Evolutionary conservation across 1,284 basidiomycete species (phyloP), one percentile per base, ranked within the genome.

Genomic region (Marasmius fiardii): DNA sequence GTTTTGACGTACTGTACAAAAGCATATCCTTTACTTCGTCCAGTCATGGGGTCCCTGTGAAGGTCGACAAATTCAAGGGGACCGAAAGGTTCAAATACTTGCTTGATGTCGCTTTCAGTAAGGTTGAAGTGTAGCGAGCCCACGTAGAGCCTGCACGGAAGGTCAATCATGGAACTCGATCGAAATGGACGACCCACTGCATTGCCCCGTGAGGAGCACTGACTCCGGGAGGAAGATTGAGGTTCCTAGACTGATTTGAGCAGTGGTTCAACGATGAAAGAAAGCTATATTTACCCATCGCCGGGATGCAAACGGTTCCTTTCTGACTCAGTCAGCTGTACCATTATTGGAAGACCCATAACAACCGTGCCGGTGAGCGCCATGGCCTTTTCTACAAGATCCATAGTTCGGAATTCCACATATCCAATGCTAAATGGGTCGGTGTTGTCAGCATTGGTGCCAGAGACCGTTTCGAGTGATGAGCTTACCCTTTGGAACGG

Each of bases 1-100:
- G 53, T 20, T 43, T 31, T 54, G 14, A 77, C 86, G 64, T 69
- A 95, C 87, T 99, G 97, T 43, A 99, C 91, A 69, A 99, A 99
- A 26, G 93, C 95, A 70, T 97, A 98, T 37, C 97, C 97, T 73
- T 98, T 98, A 74, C 93, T 95, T 66, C 93, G 87, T 43, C 95
- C 95, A 41, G 93, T 95, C 77, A 82, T 86, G 6, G 92, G 88
- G 71, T 98, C 95, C 66, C 89, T 85, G 72, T 98, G 96, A 67
- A 99, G 83, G 78, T 99, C 96, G 68, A 99, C 95, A 75, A 96
- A 96, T 72, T 96, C 95, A 63, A 99, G 82, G 72, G 93, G 91
- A 64, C 96, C 96, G 71, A 99, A 99, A 3, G 96, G 95, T 69
- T 96, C 94, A 72, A 99, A 99, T 62, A 99, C 96, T 80, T 97